phyloP scores from a whole-genome alignment of 495 filamentous ascomycete genomes.

The Lineolata rhizophorae region DNA sequence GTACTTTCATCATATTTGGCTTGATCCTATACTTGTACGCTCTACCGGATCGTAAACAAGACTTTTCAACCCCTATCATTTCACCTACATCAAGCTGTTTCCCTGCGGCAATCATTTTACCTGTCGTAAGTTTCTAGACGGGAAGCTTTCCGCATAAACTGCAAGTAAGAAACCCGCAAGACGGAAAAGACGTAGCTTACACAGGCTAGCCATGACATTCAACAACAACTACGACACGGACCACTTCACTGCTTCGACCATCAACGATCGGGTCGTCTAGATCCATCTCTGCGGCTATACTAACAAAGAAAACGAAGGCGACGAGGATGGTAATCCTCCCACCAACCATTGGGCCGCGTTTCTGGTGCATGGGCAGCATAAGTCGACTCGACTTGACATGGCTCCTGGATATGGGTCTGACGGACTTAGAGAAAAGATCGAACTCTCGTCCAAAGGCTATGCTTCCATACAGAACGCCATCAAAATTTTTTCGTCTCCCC shows the following conservation, averaged over 20 bases:
- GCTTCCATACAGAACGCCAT: not conserved
- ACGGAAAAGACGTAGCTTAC: too few relatives aligned
- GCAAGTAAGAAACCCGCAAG: too few relatives aligned
- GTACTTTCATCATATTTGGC: too few relatives aligned
- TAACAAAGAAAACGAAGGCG: not conserved
- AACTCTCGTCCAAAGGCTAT: not conserved
- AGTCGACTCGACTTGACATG: not conserved
- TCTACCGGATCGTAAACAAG: too few relatives aligned
- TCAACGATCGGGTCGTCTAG: not conserved
- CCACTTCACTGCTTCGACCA: not conserved
- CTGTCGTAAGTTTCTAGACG: too few relatives aligned
- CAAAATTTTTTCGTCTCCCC: not conserved
- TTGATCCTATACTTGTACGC: too few relatives aligned
- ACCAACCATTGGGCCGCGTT: not conserved
- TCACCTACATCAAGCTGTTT: too few relatives aligned
- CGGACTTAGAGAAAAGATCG: not conserved
- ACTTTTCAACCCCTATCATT: too few relatives aligned
- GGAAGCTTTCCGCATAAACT: too few relatives aligned
- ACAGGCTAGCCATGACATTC: too few relatives aligned
- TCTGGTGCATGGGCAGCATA: not conserved
- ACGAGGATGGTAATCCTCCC: not conserved
- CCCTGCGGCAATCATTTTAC: too few relatives aligned
- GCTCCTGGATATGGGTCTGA: not conserved
- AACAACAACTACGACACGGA: not conserved
- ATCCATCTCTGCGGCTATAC: not conserved